A percentile compares a stretch with the other conserved stretches of the same genome.
Evolutionary conservation across 345 rosid species (phyloP).

Genomic region (Pistacia integerrima): DNA sequence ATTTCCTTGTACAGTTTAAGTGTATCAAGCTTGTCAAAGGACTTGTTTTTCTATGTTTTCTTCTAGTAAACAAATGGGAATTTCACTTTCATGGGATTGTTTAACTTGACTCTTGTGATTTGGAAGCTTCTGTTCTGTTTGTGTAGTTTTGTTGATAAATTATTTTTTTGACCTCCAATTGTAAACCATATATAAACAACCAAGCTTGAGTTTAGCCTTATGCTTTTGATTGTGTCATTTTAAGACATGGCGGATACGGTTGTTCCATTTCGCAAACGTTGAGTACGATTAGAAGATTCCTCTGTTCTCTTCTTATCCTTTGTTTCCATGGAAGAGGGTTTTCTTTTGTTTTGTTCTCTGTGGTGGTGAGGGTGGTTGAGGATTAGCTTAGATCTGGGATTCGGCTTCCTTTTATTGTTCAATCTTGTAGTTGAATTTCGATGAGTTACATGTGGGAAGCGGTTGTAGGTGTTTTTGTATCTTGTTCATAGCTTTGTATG

Average conservation of each 20-base stretch:
- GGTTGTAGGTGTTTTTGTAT: neutral
- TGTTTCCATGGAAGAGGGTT: neutral
- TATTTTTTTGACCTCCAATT: conserved; percentile 14
- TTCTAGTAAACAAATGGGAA: neutral
- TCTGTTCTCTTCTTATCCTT: conserved; percentile 4
- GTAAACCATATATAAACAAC: conserved; percentile 15
- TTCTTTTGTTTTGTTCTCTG: conserved; percentile 12
- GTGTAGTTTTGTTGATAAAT: conserved; percentile 9
- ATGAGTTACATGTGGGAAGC: neutral
- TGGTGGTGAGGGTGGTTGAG: neutral
- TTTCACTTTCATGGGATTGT: conserved; percentile 5
- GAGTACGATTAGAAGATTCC: conserved; percentile 23
- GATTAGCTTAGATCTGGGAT: neutral
- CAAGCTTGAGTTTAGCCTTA: conserved; percentile 1
- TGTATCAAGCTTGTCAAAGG: conserved; percentile 12
- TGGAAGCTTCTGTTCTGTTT: conserved; percentile 34
- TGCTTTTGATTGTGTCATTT: conserved; percentile 12
- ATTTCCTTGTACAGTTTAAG: conserved; percentile 17
- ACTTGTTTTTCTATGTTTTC: neutral
- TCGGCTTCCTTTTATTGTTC: neutral
- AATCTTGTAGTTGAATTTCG: neutral
- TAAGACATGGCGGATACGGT: neutral
- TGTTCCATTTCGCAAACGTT: conserved; percentile 7
- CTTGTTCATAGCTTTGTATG: neutral
- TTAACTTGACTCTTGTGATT: conserved; percentile 20